Percentiles rank a stretch among this genome's conserved stretches.
phyloP scores from a whole-genome alignment of 495 filamentous ascomycete genomes.

The Massariosphaeria phaeospora region DNA sequence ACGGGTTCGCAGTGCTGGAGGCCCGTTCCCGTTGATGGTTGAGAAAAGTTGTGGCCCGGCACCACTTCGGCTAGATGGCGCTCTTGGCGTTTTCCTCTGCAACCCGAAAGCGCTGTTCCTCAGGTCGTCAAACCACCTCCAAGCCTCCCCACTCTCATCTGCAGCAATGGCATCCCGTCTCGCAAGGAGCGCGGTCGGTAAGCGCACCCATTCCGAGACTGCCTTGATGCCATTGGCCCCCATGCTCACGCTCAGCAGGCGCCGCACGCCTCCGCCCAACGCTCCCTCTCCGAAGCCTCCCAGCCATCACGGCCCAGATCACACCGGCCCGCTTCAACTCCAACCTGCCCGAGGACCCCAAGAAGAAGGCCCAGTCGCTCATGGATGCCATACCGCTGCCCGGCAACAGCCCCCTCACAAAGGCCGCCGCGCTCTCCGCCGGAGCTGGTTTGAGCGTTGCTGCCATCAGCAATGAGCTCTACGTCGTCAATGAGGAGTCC shows the following conservation, averaged over 20 bases:
- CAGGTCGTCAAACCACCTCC: slow-evolving; percentile 12
- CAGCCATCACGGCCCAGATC: slow-evolving; percentile 62
- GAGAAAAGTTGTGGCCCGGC: too few relatives aligned
- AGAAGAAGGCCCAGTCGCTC: slow-evolving; percentile 92
- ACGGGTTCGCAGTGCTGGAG: too few relatives aligned
- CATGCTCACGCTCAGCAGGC: slow-evolving; percentile 51
- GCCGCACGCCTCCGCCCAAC: slow-evolving; percentile 78
- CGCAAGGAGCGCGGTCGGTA: slow-evolving; percentile 86
- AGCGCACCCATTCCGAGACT: slow-evolving; percentile 40
- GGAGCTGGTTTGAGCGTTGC: slow-evolving; percentile 84
- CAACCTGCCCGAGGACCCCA: slow-evolving; percentile 79
- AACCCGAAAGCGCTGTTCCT: slow-evolving; percentile 12
- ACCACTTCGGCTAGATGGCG: too few relatives aligned
- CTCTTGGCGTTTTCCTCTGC: too few relatives aligned
- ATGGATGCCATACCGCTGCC: slow-evolving; percentile 72
- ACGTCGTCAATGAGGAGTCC: slow-evolving; percentile 97
- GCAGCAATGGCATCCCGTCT: slow-evolving; percentile 86
- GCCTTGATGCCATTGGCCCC: slow-evolving; percentile 29
- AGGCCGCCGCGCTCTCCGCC: slow-evolving; percentile 92
- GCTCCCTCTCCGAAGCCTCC: slow-evolving; percentile 60
- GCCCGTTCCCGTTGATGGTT: too few relatives aligned
- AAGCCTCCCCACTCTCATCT: slow-evolving; percentile 48
- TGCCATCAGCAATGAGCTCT: slow-evolving; percentile 98
- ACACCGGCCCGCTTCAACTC: slow-evolving; percentile 63
- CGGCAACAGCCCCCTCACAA: slow-evolving; percentile 53